These are phyloP conservation scores for Breviolum minutum DNA, from an alignment of 73 alveolate genomes.

Conservation along the genomic window DNA sequence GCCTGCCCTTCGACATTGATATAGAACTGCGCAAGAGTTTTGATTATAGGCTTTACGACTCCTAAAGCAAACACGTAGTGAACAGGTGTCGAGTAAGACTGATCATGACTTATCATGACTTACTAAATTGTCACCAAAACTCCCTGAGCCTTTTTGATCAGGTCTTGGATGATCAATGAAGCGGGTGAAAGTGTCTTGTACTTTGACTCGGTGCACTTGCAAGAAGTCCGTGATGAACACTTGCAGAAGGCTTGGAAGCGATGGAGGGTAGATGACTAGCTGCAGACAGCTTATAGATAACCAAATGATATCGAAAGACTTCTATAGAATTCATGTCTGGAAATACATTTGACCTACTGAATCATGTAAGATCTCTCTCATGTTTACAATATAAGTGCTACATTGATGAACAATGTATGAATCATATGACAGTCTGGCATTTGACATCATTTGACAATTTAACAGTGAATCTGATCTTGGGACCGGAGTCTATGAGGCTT, in stretches of 20 bases:
- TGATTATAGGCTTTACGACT: too few species aligned
- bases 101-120: too few species aligned
- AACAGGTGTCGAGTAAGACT: too few species aligned
- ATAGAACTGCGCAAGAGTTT: too few species aligned
- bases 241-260: conserved; percentile 62
- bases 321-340: too few species aligned
- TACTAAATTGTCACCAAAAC: not conserved
- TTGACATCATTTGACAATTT: too few species aligned
- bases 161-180: conserved; percentile 88
- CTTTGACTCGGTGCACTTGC: conserved; percentile 83
- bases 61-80: too few species aligned
- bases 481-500: not conserved
- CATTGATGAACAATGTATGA: not conserved
- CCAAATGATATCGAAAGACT: too few species aligned
- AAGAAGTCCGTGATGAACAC: conserved; percentile 94
- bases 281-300: not conserved
- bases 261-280: not conserved
- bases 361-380: not conserved
- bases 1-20: too few species aligned
- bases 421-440: too few species aligned
- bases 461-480: too few species aligned
- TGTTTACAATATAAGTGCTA: not conserved
- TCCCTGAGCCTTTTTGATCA: not conserved
- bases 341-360: too few species aligned
- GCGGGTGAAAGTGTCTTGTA: conserved; percentile 70